phyloP scores from a whole-genome alignment of 192 early-diverging fungal genomes.

The Funneliformis geosporum region DNA sequence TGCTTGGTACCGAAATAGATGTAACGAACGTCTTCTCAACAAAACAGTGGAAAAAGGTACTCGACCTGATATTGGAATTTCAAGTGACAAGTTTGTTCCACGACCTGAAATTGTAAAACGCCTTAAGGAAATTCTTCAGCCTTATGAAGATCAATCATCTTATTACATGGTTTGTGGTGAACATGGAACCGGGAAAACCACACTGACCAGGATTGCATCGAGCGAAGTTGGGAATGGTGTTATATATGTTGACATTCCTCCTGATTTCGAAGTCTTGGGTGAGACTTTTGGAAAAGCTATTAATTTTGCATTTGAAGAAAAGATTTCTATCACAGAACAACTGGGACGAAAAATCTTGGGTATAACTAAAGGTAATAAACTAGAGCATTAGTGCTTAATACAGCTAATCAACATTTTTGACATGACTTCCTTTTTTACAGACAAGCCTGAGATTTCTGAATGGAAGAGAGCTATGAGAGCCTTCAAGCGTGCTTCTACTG shows the following conservation, averaged over 20 bases:
- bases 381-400: not conserved
- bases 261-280: no score
- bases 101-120: not conserved
- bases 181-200: slow-evolving; percentile 28
- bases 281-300: no score
- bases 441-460: not conserved
- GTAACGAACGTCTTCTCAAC: not conserved
- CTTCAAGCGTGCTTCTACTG: not conserved
- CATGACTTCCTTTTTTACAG: not conserved
- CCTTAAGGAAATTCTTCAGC: slow-evolving; percentile 20
- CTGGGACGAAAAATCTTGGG: not conserved
- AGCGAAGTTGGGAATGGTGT: not conserved
- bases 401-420: not conserved
- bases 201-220: not conserved
- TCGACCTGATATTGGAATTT: not conserved
- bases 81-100: not conserved
- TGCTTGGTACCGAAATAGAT: not conserved
- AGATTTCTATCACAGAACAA: not conserved
- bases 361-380: not conserved
- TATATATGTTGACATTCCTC: slow-evolving; percentile 25
- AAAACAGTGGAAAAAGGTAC: slow-evolving; percentile 21
- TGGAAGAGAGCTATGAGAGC: not conserved
- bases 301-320: not conserved
- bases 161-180: slow-evolving; percentile 15
- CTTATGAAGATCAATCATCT: not conserved